phyloP scores from a whole-genome alignment of 768 basidiomycete genomes.

The Pulveroboletus ravenelii region DNA sequence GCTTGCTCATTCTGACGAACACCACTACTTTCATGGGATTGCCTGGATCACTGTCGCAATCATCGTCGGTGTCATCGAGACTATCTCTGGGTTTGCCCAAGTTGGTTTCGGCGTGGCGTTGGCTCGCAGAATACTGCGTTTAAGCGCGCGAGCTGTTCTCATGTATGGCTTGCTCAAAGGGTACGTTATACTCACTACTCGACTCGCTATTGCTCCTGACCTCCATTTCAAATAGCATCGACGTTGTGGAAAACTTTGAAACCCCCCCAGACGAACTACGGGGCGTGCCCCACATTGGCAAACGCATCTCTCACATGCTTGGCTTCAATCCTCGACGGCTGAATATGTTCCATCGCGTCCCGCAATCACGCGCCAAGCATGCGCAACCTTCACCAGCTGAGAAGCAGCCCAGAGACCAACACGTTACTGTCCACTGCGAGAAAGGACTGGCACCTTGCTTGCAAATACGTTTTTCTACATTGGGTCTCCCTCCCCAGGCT shows the following conservation, averaged over 20 bases:
- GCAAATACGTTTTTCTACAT: slow-evolving; percentile 50
- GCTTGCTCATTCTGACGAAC: slow-evolving; percentile 39
- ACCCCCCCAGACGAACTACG: slow-evolving; percentile 39
- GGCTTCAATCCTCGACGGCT: slow-evolving; percentile 50
- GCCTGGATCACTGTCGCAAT: slow-evolving; percentile 62
- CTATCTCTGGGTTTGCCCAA: slow-evolving; percentile 55
- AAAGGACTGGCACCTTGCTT: slow-evolving; percentile 45
- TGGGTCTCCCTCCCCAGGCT: slow-evolving; percentile 38
- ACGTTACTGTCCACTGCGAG: slow-evolving; percentile 48
- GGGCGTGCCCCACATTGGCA: slow-evolving; percentile 16
- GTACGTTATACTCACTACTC: slow-evolving; percentile 36
- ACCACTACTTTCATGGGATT: slow-evolving; percentile 51
- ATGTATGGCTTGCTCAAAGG: slow-evolving; percentile 65
- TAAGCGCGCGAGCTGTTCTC: slow-evolving; percentile 49
- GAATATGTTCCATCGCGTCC: slow-evolving; percentile 52
- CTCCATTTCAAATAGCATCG: slow-evolving; percentile 37
- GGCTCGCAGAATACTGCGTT: slow-evolving; percentile 53
- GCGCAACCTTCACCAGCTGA: slow-evolving; percentile 2
- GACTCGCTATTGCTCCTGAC: neutral
- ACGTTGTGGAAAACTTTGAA: slow-evolving; percentile 50
- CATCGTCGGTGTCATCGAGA: slow-evolving; percentile 62
- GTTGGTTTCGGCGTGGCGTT: slow-evolving; percentile 50
- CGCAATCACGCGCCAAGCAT: slow-evolving; percentile 34
- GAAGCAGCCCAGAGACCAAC: slow-evolving; percentile 25
- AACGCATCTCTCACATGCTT: slow-evolving; percentile 38